Conservation (phyloP, 345 rosid genomes). For the Lepidium africanum region DNA sequence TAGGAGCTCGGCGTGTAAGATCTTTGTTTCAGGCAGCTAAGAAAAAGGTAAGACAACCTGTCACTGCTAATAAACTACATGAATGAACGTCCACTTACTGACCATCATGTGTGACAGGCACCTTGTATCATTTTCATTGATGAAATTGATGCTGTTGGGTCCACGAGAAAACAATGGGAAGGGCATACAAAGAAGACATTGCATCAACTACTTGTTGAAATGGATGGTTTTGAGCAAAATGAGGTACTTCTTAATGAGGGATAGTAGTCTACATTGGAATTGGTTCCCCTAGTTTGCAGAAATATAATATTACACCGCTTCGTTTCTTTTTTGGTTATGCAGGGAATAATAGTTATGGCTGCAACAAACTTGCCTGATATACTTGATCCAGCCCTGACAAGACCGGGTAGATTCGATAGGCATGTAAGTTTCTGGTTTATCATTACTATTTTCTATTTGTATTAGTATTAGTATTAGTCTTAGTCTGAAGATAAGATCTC, state of each 20-base stretch:
- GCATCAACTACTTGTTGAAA: slow-evolving; percentile 96
- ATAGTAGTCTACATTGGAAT: background rate
- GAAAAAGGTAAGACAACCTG: slow-evolving; percentile 56
- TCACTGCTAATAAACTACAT: background rate
- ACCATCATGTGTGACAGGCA: slow-evolving; percentile 45
- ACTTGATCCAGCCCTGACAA: slow-evolving; percentile 98
- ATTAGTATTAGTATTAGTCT: background rate
- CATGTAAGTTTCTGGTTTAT: slow-evolving; percentile 68
- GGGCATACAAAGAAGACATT: slow-evolving; percentile 98
- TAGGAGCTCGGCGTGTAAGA: slow-evolving; percentile 94
- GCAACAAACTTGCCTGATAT: slow-evolving; percentile 99
- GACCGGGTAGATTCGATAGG: slow-evolving; percentile 99
- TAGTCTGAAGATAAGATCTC: background rate
- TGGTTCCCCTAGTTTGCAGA: background rate
- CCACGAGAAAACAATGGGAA: slow-evolving; percentile 97
- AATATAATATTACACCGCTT: slow-evolving; percentile 3
- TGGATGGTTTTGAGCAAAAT: slow-evolving; percentile 99
- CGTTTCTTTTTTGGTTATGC: slow-evolving; percentile 8
- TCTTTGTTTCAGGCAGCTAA: slow-evolving; percentile 97
- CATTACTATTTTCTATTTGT: background rate
- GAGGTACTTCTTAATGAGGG: slow-evolving; percentile 44
- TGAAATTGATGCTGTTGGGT: slow-evolving; percentile 98
- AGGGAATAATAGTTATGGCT: slow-evolving; percentile 98
- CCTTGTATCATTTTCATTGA: slow-evolving; percentile 98
- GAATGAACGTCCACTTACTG: background rate